Percentiles rank a stretch among this genome's conserved stretches.
Evolutionary conservation across 2,329 filamentous ascomycete species (phyloP).

Genomic region (Pestalotiopsis fici): DNA sequence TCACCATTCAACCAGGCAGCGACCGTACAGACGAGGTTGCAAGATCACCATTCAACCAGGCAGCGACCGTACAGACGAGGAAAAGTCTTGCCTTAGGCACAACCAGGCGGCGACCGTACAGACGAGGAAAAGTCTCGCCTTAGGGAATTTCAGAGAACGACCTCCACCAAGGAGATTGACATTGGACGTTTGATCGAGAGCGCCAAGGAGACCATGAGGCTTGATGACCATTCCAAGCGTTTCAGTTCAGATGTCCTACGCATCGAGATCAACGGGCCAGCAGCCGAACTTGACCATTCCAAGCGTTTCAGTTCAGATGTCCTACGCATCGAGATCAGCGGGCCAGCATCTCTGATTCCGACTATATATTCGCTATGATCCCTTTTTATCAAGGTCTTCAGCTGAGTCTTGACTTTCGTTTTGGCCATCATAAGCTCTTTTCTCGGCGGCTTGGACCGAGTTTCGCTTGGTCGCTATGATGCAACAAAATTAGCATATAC

Average conservation of each 20-base stretch:
- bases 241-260: slow-evolving; percentile 47
- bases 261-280: slow-evolving; percentile 45
- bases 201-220: slow-evolving; percentile 29
- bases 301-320: slow-evolving; percentile 43
- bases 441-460: too few species aligned
- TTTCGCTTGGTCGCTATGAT: too few species aligned
- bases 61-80: slow-evolving; percentile 23
- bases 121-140: slow-evolving; percentile 23
- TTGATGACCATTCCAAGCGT: slow-evolving; percentile 14
- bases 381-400: too few species aligned
- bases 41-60: slow-evolving; percentile 33
- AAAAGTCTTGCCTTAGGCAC: too few species aligned
- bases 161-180: slow-evolving; percentile 15
- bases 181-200: slow-evolving; percentile 33
- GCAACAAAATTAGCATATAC: too few species aligned
- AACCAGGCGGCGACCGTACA: slow-evolving; percentile 28
- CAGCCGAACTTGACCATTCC: slow-evolving; percentile 51
- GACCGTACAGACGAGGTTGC: too few species aligned
- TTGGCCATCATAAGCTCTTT: too few species aligned
- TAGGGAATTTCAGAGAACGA: slow-evolving; percentile 10
- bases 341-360: too few species aligned
- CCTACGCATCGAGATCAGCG: slow-evolving; percentile 45
- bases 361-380: too few species aligned
- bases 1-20: too few species aligned
- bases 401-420: too few species aligned